A percentile compares a stretch with the other conserved stretches of the same genome.
phyloP scores from a whole-genome alignment of 345 rosid species.

The Rhodamnia rubescens region DNA sequence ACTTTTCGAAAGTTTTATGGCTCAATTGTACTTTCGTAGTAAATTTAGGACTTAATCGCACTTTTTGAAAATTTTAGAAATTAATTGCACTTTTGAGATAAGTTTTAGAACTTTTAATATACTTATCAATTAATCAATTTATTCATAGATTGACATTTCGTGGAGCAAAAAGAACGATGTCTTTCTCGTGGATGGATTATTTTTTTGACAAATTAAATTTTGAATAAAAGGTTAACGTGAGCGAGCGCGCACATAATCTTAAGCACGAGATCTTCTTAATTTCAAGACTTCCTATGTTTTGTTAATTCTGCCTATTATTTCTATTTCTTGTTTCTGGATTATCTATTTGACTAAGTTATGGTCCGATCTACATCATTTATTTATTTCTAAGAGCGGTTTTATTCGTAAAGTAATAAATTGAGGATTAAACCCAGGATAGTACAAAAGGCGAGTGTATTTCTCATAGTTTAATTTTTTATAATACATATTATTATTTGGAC shows the following conservation, averaged over 20 bases:
- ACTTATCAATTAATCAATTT: background rate
- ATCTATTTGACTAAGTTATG: background rate
- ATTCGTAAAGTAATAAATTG: background rate
- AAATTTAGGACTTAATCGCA: no score
- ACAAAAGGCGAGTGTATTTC: background rate
- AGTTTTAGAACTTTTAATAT: no score
- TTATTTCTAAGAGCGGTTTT: background rate
- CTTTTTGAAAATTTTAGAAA: no score
- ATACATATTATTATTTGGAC: background rate
- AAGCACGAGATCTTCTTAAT: background rate
- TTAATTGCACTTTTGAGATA: no score
- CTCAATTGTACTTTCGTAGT: no score
- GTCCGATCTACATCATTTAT: background rate
- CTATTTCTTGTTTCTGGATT: background rate
- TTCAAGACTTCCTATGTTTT: background rate
- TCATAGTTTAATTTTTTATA: background rate
- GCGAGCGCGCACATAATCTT: fast-evolving
- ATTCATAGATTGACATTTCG: background rate
- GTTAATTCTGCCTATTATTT: background rate
- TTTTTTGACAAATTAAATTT: background rate
- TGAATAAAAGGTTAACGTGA: background rate
- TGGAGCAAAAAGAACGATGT: background rate
- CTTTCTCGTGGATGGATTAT: background rate
- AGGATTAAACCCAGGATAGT: background rate
- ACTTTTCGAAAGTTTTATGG: no score